Conservation (phyloP, 1,284 basidiomycete genomes). For the Leccinum insolens region DNA sequence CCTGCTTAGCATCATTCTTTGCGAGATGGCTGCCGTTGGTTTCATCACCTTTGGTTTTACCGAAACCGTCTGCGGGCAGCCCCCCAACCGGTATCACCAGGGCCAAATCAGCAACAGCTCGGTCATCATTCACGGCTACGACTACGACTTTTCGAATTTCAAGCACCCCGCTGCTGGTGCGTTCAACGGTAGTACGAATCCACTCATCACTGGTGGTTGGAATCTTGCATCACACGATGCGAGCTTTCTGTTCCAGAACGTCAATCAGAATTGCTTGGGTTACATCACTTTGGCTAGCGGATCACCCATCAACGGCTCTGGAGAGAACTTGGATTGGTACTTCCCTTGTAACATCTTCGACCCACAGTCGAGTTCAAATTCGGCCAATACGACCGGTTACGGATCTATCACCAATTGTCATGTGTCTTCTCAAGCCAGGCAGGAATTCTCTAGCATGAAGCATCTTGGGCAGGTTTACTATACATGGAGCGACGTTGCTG, state of each 20-base stretch:
- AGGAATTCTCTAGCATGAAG: conserved; percentile 48
- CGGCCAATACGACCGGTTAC: conserved; percentile 72
- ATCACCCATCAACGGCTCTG: conserved; percentile 66
- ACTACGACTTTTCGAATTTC: conserved; percentile 90
- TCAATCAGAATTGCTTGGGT: conserved; percentile 80
- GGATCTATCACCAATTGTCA: conserved; percentile 75
- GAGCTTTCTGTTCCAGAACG: conserved; percentile 93
- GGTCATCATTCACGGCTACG: conserved; percentile 91
- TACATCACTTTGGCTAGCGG: conserved; percentile 74
- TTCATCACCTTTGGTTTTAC: conserved; percentile 99
- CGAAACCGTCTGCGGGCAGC: conserved; percentile 87
- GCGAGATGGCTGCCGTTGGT: conserved; percentile 91
- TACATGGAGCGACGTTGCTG: conserved; percentile 85
- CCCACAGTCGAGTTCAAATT: conserved; percentile 56
- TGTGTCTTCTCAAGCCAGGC: conserved; percentile 55
- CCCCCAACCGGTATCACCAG: conserved; percentile 79
- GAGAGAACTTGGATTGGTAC: conserved; percentile 78
- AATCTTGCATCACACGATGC: conserved; percentile 84
- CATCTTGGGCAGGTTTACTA: conserved; percentile 90
- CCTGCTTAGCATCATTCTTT: conserved; percentile 78
- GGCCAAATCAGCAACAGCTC: conserved; percentile 80
- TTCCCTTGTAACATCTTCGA: conserved; percentile 93
- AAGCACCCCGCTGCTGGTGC: conserved; percentile 72
- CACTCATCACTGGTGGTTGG: conserved; percentile 79
- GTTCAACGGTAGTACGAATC: conserved; percentile 83